Conservation (phyloP, 352 stramenopile genomes). For the Pythium insidiosum region DNA sequence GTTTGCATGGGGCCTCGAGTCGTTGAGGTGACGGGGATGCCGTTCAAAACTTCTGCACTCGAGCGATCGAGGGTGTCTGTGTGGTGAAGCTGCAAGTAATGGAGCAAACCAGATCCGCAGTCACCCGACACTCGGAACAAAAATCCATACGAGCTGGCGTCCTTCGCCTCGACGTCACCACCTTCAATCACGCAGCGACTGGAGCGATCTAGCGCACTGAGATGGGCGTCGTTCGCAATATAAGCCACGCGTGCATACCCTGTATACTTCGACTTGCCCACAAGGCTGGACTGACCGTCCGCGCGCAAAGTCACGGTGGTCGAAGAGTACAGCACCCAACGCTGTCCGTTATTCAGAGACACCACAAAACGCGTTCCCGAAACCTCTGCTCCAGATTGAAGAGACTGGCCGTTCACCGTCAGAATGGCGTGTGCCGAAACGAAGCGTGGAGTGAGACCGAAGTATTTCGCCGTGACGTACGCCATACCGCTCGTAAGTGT, state of each 20-base stretch:
- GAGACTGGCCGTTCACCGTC: slow-evolving; percentile 28
- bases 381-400: neutral
- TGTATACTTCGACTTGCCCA: slow-evolving; percentile 21
- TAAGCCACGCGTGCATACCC: slow-evolving; percentile 4
- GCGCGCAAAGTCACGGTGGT: slow-evolving; percentile 23
- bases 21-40: slow-evolving; percentile 32
- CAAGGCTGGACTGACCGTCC: slow-evolving; percentile 24
- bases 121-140: slow-evolving; percentile 48
- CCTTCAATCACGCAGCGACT: slow-evolving; percentile 35
- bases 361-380: slow-evolving; percentile 5
- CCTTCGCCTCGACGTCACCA: slow-evolving; percentile 29
- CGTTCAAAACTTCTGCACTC: slow-evolving; percentile 21
- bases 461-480: slow-evolving; percentile 45
- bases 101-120: slow-evolving; percentile 40
- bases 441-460: slow-evolving; percentile 32
- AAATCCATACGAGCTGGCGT: slow-evolving; percentile 40
- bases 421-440: slow-evolving; percentile 31
- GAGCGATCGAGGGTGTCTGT: slow-evolving; percentile 40
- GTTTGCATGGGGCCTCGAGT: slow-evolving; percentile 51
- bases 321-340: slow-evolving; percentile 52
- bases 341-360: neutral
- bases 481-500: slow-evolving; percentile 60
- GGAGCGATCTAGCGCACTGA: slow-evolving; percentile 27
- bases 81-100: slow-evolving; percentile 57
- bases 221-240: slow-evolving; percentile 3